These are phyloP conservation scores for Lipomyces chichibuensis DNA, from an alignment of 805 yeast species.

Conservation along the genomic window DNA sequence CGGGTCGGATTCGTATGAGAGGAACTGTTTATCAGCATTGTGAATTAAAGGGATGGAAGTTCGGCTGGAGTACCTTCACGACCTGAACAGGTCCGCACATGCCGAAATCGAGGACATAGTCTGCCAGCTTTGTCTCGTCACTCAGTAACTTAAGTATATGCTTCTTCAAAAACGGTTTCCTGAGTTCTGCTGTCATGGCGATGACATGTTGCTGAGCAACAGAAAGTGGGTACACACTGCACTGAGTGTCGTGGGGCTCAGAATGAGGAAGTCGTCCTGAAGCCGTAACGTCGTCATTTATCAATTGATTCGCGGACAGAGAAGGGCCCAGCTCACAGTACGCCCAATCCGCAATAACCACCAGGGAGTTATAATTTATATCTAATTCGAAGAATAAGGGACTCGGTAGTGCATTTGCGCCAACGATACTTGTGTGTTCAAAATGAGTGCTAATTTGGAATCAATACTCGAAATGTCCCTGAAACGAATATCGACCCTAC, in stretches of 20 bases:
- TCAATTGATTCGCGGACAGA: too few species aligned
- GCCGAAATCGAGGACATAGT: constrained; percentile 6
- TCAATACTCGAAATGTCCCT: not conserved
- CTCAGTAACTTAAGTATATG: constrained; percentile 5
- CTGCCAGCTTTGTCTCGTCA: not conserved
- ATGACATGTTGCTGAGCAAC: not conserved
- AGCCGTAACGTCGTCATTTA: too few species aligned
- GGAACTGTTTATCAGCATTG: constrained; percentile 6
- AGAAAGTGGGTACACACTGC: too few species aligned
- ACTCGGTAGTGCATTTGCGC: too few species aligned
- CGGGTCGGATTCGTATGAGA: constrained; percentile 11
- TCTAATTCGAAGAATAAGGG: too few species aligned
- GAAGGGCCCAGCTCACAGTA: too few species aligned
- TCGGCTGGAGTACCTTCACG: constrained; percentile 15
- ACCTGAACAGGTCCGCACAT: constrained; percentile 5
- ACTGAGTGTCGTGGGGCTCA: too few species aligned
- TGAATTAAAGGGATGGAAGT: not conserved
- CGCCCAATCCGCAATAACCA: too few species aligned
- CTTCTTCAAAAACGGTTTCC: constrained; percentile 19
- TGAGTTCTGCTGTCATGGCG: constrained; percentile 19
- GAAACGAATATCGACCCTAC: not conserved
- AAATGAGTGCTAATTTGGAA: not conserved
- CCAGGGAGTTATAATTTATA: too few species aligned
- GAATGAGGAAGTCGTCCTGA: too few species aligned
- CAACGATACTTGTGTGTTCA: not conserved